phyloP scores from a whole-genome alignment of 768 basidiomycete species.

The Holtermannia corniformis region DNA sequence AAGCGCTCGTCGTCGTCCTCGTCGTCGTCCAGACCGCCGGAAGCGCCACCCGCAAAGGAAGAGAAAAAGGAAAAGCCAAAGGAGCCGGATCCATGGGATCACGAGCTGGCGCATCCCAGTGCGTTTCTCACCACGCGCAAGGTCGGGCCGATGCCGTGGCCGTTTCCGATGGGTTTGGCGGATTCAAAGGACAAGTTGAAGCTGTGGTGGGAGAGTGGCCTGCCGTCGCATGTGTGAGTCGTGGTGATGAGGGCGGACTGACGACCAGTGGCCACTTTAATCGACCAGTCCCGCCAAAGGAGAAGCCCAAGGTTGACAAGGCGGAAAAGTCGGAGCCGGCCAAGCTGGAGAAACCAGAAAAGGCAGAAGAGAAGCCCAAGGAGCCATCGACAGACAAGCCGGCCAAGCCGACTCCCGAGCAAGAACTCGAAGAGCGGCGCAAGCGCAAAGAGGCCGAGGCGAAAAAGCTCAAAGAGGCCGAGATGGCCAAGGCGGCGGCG shows the following conservation, averaged over 20 bases:
- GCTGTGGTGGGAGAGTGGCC: conserved; percentile 38
- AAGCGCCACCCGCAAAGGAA: conserved; percentile 1
- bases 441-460: conserved; percentile 9
- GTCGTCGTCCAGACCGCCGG: conserved; percentile 1
- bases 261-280: conserved; percentile 29
- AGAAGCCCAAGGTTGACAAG: conserved; percentile 4
- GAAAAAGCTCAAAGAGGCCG: conserved; percentile 14
- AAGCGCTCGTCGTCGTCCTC: conserved; percentile 6
- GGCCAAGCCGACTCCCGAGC: conserved; percentile 7
- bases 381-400: conserved; percentile 1
- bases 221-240: conserved; percentile 32
- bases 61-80: conserved; percentile 3
- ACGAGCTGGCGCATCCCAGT: conserved; percentile 29
- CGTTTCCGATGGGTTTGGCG: conserved; percentile 31
- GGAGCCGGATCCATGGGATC: conserved; percentile 26
- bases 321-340: conserved; percentile 10
- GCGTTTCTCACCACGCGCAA: conserved; percentile 31
- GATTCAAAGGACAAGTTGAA: conserved; percentile 10
- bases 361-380: conserved; percentile 10
- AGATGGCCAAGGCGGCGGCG: conserved; percentile 8
- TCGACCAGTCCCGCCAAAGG: conserved; percentile 14
- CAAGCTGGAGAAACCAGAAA: conserved; percentile 10
- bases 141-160: conserved; percentile 27
- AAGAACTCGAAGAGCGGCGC: conserved; percentile 12
- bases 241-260: not conserved